Evolutionary conservation across 768 basidiomycete species (phyloP), one percentile per base, ranked within the genome.

Genomic region (Crepidotus variabilis): DNA sequence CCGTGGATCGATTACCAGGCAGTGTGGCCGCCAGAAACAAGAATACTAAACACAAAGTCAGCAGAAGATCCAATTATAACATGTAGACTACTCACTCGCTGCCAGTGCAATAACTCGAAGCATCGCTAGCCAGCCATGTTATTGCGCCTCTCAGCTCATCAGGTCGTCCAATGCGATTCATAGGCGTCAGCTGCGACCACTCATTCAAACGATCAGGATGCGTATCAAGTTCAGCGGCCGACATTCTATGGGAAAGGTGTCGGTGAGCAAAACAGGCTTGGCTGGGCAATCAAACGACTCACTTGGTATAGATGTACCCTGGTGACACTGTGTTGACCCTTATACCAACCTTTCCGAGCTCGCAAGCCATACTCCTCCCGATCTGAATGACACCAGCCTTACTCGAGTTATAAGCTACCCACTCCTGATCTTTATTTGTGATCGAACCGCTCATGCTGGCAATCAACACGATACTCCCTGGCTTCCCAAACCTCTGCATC

Each of bases 361-460:
- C 89, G 64, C 87, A 90, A 2, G 89, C 89, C 87, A 92, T 86
- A 67, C 86, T 89, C 45, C 90, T 81, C 5, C 77, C 84, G 87
- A 90, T 90, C 70, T 92, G 89, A 43, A 90, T 69, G 16, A 92
- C 87, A 4, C 84, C 89, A 1, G 85, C 81, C 70, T 92, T 92
- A 72, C 85, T 87, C 49, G 81, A 77, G 69, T 90, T 90, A 71
- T 91, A 91, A 13, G 86, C 81, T 51, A 85, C 79, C 87, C 86
- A 90, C 1, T 84, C 80, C 61, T 88, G 86, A 60, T 87, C 90
- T 69, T 75, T 80, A 69, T 91, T 90, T 50, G 87, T 86, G 60
- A 91, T 78, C n/a, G 78, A 79, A 3, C 84, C 85, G 4, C 79
- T 83, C 82, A 87, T 86, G 49, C 84, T 85, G 13, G 86, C 85